phyloP scores from a whole-genome alignment of 1,139 yeast genomes.

The Trichomonascaceae sp. region DNA sequence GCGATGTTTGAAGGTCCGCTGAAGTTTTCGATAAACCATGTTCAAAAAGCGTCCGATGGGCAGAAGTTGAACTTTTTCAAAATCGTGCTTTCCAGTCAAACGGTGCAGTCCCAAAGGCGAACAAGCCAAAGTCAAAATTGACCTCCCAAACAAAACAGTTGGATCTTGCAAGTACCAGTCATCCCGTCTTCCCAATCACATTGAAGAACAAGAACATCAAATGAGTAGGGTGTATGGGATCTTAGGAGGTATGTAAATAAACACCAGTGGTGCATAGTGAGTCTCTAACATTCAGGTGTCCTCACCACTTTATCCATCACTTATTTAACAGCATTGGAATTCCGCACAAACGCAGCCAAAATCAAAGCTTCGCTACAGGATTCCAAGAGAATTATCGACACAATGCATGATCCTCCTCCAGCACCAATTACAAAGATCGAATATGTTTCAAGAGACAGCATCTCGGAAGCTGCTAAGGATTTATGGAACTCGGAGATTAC shows the following conservation, averaged over 20 bases:
- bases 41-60: background rate
- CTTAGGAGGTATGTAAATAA: constrained; percentile 41
- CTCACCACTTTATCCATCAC: constrained; percentile 59
- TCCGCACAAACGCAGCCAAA: constrained; percentile 44
- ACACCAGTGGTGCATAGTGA: background rate
- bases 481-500: constrained; percentile 78
- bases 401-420: constrained; percentile 31
- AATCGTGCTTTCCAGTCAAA: too few relatives aligned
- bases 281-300: constrained; percentile 39
- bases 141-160: too few relatives aligned
- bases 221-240: constrained; percentile 66
- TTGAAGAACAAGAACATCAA: background rate
- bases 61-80: too few relatives aligned
- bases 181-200: constrained; percentile 3
- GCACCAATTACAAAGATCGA: constrained; percentile 27
- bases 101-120: too few relatives aligned
- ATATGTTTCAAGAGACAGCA: constrained; percentile 41
- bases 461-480: constrained; percentile 64
- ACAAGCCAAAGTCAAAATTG: too few relatives aligned
- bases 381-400: constrained; percentile 45
- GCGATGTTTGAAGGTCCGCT: constrained; percentile 39
- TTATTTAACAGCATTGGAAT: constrained; percentile 57
- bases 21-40: constrained; percentile 25
- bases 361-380: constrained; percentile 45
- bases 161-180: too few relatives aligned